These are phyloP conservation scores for Microdochium trichocladiopsis DNA, from an alignment of 2,329 filamentous ascomycete genomes.

Conservation along the genomic window DNA sequence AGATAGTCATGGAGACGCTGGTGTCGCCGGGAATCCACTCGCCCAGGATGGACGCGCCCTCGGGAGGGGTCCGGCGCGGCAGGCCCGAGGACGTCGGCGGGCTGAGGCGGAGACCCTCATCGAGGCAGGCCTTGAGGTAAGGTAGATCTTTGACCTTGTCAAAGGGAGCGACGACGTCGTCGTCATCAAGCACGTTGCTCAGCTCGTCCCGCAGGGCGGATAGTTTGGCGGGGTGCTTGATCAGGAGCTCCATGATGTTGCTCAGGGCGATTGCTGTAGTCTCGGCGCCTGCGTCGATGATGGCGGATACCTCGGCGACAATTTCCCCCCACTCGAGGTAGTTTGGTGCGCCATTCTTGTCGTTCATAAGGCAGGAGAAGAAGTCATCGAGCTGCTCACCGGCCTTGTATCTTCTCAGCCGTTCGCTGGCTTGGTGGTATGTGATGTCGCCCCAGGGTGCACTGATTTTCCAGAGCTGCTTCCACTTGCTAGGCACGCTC, in stretches of 20 bases:
- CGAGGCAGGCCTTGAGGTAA: conserved; percentile 43
- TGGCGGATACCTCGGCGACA: conserved; percentile 45
- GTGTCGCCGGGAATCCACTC: conserved; percentile 36
- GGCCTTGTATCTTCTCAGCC: conserved; percentile 35
- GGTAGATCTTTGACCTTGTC: conserved; percentile 43
- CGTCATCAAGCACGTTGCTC: conserved; percentile 31
- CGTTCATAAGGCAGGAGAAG: conserved; percentile 47
- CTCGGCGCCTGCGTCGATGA: conserved; percentile 42
- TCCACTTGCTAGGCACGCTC: conserved; percentile 28
- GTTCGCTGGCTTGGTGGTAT: conserved; percentile 30
- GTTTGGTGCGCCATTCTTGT: conserved; percentile 29
- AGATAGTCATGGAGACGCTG: conserved; percentile 33
- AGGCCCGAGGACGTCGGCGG: conserved; percentile 35
- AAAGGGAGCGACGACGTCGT: conserved; percentile 37
- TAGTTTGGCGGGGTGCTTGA: conserved; percentile 35
- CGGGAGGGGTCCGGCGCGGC: conserved; percentile 33
- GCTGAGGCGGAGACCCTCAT: conserved; percentile 38
- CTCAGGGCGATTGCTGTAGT: conserved; percentile 42
- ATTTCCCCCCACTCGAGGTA: conserved; percentile 51
- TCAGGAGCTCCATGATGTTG: conserved; percentile 44
- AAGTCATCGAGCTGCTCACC: conserved; percentile 54
- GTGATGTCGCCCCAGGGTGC: conserved; percentile 29
- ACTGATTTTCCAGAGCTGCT: conserved; percentile 24
- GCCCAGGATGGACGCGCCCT: conserved; percentile 32
- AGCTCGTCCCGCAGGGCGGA: conserved; percentile 35